Evolutionary conservation across 2,329 filamentous ascomycete species (phyloP).

Genomic region (Dryadomyces sulphureus): DNA sequence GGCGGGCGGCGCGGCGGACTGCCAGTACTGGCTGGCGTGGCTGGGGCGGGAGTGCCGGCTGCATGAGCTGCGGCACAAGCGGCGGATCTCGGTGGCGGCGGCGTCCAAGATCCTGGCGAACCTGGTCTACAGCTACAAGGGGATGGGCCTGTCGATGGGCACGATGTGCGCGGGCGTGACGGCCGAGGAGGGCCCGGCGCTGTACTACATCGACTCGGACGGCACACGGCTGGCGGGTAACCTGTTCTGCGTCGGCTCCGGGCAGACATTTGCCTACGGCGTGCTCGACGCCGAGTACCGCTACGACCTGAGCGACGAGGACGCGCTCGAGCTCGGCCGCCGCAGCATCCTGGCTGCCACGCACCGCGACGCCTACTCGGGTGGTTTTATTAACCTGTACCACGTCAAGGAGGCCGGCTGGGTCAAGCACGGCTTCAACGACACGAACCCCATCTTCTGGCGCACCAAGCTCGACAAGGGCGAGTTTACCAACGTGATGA

Average conservation of each 20-base stretch:
- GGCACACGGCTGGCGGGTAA: conserved; percentile 86
- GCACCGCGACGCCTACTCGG: conserved; percentile 95
- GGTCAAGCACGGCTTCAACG: conserved; percentile 96
- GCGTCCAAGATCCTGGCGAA: conserved; percentile 98
- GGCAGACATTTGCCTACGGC: conserved; percentile 97
- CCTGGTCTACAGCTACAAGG: conserved; percentile 96
- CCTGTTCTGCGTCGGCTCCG: conserved; percentile 94
- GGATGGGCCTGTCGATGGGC: conserved; percentile 96
- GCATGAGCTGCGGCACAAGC: conserved; percentile 98
- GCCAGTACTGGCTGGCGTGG: conserved; percentile 99
- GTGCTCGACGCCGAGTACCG: conserved; percentile 91
- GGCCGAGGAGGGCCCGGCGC: conserved; percentile 83
- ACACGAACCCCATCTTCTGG: conserved; percentile 99
- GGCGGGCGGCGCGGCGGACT: conserved; percentile 97
- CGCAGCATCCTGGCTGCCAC: conserved; percentile 92
- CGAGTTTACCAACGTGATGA: conserved; percentile 93
- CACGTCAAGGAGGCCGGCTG: conserved; percentile 98
- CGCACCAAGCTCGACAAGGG: conserved; percentile 97
- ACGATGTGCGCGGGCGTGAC: conserved; percentile 99
- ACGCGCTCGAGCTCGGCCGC: conserved; percentile 79
- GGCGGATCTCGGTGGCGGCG: conserved; percentile 91
- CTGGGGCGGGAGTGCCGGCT: conserved; percentile 98
- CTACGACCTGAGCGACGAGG: conserved; percentile 76
- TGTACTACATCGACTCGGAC: conserved; percentile 98
- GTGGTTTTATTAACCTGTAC: conserved; percentile 97